phyloP scores from a whole-genome alignment of 176 grass and related monocot genomes.

The Oropetium thomaeum region DNA sequence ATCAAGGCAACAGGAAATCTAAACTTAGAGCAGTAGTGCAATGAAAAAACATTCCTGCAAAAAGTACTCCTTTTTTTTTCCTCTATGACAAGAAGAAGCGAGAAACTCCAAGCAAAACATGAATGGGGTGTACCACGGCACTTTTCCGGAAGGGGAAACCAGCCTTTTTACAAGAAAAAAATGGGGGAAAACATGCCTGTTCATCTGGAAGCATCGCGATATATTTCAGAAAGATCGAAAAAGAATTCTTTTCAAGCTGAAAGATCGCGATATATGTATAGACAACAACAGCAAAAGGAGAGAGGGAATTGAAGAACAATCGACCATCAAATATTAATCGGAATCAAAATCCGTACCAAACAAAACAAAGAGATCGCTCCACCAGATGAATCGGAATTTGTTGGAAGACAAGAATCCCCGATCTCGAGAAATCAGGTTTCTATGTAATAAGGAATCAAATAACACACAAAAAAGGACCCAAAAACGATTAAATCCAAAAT shows the following conservation, averaged over 20 bases:
- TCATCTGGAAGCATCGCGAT: neutral
- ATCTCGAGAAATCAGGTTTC: slow-evolving; percentile 25
- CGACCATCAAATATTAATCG: slow-evolving; percentile 8
- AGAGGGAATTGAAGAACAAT: neutral
- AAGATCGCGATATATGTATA: too few species aligned
- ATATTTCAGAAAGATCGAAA: neutral
- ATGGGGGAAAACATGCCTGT: neutral
- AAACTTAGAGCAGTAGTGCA: neutral
- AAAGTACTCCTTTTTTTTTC: neutral
- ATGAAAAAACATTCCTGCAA: neutral
- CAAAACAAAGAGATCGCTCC: neutral
- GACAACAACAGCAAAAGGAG: too few species aligned
- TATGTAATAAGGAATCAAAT: neutral
- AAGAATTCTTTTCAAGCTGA: too few species aligned
- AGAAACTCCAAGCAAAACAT: neutral
- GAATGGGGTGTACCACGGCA: neutral
- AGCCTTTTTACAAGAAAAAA: neutral
- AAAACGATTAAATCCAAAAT: neutral
- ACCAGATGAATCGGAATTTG: neutral
- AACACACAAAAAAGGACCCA: neutral
- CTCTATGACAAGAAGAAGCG: neutral
- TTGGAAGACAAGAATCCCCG: neutral
- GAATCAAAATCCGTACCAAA: neutral
- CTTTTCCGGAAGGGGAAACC: neutral
- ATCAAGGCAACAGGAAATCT: neutral